These are phyloP conservation scores for Aureobasidium uvarum DNA, from an alignment of 2,329 filamentous ascomycete species.

Conservation along the genomic window DNA sequence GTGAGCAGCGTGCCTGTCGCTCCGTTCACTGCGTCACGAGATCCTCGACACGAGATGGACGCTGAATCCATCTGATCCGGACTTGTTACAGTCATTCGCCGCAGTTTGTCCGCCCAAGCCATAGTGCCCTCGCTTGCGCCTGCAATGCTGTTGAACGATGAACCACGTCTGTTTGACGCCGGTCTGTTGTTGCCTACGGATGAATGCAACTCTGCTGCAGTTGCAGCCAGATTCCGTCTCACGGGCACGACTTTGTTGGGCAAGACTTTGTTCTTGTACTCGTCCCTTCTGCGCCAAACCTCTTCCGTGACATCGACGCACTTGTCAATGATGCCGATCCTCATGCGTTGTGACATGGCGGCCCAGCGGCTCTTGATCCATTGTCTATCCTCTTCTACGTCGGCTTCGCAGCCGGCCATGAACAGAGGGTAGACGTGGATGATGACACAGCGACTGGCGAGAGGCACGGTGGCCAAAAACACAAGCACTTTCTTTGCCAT, in stretches of 20 bases:
- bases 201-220: constrained; percentile 34
- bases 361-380: constrained; percentile 65
- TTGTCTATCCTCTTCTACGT: constrained; percentile 57
- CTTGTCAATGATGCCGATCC: constrained; percentile 66
- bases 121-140: constrained; percentile 22
- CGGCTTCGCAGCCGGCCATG: constrained; percentile 64
- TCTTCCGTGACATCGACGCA: constrained; percentile 64
- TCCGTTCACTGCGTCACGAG: constrained; percentile 32
- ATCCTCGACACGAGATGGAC: constrained; percentile 12
- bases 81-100: constrained; percentile 9
- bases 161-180: background rate
- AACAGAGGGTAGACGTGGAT: constrained; percentile 69
- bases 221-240: constrained; percentile 40
- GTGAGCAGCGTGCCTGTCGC: constrained; percentile 60
- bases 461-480: constrained; percentile 62
- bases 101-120: constrained; percentile 25
- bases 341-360: constrained; percentile 60
- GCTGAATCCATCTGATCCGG: constrained; percentile 3
- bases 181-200: constrained; percentile 10
- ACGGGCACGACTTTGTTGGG: constrained; percentile 31
- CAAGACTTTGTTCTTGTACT: constrained; percentile 42
- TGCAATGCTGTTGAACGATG: constrained; percentile 22
- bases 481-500: constrained; percentile 62
- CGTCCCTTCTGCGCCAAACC: constrained; percentile 64
- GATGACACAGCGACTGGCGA: constrained; percentile 61